Conservation (phyloP, 2,329 filamentous ascomycete species). For the Fusarium secorum region DNA sequence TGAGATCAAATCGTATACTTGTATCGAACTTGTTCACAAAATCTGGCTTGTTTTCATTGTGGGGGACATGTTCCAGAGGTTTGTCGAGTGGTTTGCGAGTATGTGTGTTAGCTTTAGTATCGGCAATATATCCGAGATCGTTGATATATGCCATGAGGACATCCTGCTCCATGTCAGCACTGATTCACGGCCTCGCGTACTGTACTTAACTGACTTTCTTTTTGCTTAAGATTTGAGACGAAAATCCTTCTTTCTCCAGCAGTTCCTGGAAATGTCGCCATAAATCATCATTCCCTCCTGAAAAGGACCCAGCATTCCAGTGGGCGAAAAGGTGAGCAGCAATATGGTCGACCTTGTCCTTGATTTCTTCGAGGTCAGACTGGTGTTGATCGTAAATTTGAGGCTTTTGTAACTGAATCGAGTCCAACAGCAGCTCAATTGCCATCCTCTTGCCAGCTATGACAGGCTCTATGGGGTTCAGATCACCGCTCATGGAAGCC, state of each 20-base stretch:
- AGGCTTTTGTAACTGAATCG: not conserved
- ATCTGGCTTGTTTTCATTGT: too few relatives aligned
- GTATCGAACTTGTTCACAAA: accelerated
- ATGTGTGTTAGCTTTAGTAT: accelerated
- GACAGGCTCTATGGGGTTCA: not conserved
- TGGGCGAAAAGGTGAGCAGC: not conserved
- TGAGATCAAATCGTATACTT: not conserved
- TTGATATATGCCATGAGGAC: not conserved
- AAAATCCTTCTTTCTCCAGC: not conserved
- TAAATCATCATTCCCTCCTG: not conserved
- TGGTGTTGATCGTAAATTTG: accelerated
- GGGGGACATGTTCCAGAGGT: not conserved
- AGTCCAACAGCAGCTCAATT: accelerated
- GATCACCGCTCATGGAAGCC: not conserved
- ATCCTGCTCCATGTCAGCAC: not conserved
- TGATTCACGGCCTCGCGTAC: not conserved
- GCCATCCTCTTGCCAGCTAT: not conserved
- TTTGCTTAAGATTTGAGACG: not conserved
- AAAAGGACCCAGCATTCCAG: not conserved
- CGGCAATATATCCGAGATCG: not conserved
- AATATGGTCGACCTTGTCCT: not conserved
- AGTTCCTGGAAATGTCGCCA: not conserved
- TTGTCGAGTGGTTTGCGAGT: too few relatives aligned
- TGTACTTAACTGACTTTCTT: not conserved
- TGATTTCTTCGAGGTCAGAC: not conserved